Evolutionary conservation across 495 filamentous ascomycete species (phyloP), one percentile per base, ranked within the genome.

Genomic region (Neurospora discreta): DNA sequence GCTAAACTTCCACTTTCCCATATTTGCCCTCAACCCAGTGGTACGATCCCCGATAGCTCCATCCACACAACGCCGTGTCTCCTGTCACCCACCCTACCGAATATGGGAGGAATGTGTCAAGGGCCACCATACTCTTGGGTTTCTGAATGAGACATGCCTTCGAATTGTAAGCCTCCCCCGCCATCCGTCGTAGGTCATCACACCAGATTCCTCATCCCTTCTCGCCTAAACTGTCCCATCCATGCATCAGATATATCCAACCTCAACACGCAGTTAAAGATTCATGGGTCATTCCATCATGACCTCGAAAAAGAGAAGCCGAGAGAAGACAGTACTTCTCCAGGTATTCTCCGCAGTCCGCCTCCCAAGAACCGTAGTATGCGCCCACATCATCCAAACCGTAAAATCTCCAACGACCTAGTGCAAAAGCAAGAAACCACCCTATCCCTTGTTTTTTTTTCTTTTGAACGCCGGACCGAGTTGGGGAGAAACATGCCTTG

Each of bases 401-500:
- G 26, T 18, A 65, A 65, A 65, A 33, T 36, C 3, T 36, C 52
- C 52, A 33, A 65, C 33, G 52, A 65, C 16, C 52, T 33, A 65
- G 52, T 65, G 52, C 52, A 65, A 65, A 65, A 65, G 52, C 26
- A 65, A 36, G 15, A 65, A 65, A 65, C 26, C 52, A 33, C 52
- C 52, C 52, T 65, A 33, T 65, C 26, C 52, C 52, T 3, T 65
- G 26, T 65, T 33, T 65, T 65, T 46, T 23, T 30, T 33, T 60
- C 26, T 65, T 65, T 65, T 65, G 52, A 65, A 72, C 60, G 71
- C 71, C 71, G 42, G 60, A 10, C 71, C 26, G 40, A 40, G 39
- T 68, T 36, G 60, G 43, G 10, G 30, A 39, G 38, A 72, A 41
- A 69, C 20, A 72, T n/a, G 71, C 52, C 52, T 33, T 65, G 52